These are phyloP conservation scores for Tuber calosporum DNA, from an alignment of 495 filamentous ascomycete genomes.

Conservation along the genomic window DNA sequence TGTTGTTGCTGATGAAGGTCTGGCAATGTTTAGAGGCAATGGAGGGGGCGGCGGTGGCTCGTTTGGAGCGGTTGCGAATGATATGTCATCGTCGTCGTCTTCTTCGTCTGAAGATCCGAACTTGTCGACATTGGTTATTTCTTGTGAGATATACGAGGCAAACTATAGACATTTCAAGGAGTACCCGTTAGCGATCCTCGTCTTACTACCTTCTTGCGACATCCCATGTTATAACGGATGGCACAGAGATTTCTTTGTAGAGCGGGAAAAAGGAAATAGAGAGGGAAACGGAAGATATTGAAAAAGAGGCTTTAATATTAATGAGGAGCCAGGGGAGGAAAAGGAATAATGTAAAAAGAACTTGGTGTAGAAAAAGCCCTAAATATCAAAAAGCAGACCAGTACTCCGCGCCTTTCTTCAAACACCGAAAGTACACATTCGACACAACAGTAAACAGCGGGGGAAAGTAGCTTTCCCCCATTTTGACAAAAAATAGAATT, in stretches of 20 bases:
- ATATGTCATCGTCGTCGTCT: conserved; percentile 34
- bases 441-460: not conserved
- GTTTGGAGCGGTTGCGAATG: conserved; percentile 34
- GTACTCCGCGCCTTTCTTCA: conserved; percentile 2
- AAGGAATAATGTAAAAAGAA: not conserved
- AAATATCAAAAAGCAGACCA: not conserved
- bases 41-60: conserved; percentile 38
- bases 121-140: conserved; percentile 42
- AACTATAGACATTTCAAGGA: conserved; percentile 36
- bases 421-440: not conserved
- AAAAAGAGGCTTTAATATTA: conserved; percentile 18
- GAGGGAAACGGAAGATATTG: conserved; percentile 7
- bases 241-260: conserved; percentile 25
- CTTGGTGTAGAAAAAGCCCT: not conserved
- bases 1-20: conserved; percentile 9
- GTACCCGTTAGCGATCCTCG: conserved; percentile 31
- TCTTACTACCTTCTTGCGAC: not conserved
- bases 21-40: conserved; percentile 35
- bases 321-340: conserved; percentile 22
- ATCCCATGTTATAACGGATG: conserved; percentile 18
- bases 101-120: conserved; percentile 40
- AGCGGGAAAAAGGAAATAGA: conserved; percentile 16
- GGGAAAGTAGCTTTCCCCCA: not conserved
- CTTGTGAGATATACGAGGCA: conserved; percentile 39
- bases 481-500: conserved; percentile 18